A percentile compares a stretch with the other conserved stretches of the same genome.
Evolutionary conservation across 2,329 filamentous ascomycete species (phyloP).

Genomic region (Ceratocystis eucalypticola): DNA sequence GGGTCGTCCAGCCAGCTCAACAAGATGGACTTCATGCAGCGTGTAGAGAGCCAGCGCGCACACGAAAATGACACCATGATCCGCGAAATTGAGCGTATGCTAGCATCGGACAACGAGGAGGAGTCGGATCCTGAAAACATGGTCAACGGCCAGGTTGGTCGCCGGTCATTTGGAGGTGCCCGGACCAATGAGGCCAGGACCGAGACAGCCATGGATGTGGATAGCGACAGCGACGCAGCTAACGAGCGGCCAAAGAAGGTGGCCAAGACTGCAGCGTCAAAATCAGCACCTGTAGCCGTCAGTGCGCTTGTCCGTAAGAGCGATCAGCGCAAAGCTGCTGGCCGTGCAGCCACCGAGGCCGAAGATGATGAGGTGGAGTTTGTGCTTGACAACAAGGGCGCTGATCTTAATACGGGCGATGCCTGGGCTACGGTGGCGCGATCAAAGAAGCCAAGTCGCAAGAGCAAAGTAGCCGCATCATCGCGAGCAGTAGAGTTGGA

Average conservation of each 20-base stretch:
- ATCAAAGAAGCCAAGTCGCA: conserved; percentile 25
- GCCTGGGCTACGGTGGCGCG: conserved; percentile 19
- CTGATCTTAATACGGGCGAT: conserved; percentile 11
- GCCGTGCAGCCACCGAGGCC: conserved; percentile 15
- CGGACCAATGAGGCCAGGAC: conserved; percentile 22
- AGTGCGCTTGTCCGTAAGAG: conserved; percentile 15
- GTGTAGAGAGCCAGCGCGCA: conserved; percentile 65
- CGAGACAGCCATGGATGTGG: conserved; percentile 11
- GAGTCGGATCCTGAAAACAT: conserved; percentile 43
- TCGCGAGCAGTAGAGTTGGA: conserved; percentile 15
- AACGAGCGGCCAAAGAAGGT: conserved; percentile 21
- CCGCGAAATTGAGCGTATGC: conserved; percentile 53
- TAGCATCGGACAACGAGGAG: conserved; percentile 48
- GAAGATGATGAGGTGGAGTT: conserved; percentile 23
- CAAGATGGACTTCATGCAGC: conserved; percentile 89
- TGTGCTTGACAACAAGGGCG: conserved; percentile 19
- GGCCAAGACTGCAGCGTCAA: conserved; percentile 12
- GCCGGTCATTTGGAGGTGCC: conserved; percentile 42
- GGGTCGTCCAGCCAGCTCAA: conserved; percentile 53
- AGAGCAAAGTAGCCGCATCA: conserved; percentile 20
- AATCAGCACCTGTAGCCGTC: conserved; percentile 5
- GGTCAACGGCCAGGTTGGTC: conserved; percentile 36
- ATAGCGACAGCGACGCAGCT: conserved; percentile 22
- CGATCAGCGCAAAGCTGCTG: conserved; percentile 22
- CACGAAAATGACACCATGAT: conserved; percentile 69